Evolutionary conservation across 2,329 filamentous ascomycete genomes (phyloP).

Genomic region (Colletotrichum destructivum): DNA sequence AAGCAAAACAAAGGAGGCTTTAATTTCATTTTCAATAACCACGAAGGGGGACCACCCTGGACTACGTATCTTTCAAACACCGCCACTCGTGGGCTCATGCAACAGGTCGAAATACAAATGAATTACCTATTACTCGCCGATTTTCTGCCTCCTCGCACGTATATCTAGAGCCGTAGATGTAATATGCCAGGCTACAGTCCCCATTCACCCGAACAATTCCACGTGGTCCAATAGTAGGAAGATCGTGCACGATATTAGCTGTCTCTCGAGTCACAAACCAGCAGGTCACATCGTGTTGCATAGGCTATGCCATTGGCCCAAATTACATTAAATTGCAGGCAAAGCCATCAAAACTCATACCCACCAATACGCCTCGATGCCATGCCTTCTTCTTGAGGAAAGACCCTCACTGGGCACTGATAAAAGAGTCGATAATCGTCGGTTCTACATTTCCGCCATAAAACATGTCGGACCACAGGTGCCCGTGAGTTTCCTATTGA

Average conservation of each 20-base stretch:
- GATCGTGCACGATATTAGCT: no score
- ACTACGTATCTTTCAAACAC: conserved; percentile 6
- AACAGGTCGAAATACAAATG: conserved; percentile 28
- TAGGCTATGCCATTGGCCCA: no score
- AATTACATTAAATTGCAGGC: no score
- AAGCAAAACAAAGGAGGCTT: conserved; percentile 37
- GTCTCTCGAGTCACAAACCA: background rate
- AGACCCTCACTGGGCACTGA: background rate
- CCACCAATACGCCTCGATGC: no score
- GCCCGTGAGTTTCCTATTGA: background rate
- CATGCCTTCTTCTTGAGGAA: background rate
- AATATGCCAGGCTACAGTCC: background rate
- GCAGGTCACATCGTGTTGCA: background rate
- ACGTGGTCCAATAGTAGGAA: background rate
- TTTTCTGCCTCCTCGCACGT: no score
- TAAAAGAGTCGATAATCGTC: background rate
- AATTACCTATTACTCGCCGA: background rate
- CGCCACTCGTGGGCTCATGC: conserved; percentile 32
- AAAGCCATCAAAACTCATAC: background rate
- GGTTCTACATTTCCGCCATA: background rate
- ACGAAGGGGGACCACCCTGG: conserved; percentile 9
- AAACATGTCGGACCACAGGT: background rate
- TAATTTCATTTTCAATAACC: conserved; percentile 16
- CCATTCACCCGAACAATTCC: background rate
- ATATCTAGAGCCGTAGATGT: background rate